phyloP scores from a whole-genome alignment of 805 yeast species.

The Candida peoriensis region DNA sequence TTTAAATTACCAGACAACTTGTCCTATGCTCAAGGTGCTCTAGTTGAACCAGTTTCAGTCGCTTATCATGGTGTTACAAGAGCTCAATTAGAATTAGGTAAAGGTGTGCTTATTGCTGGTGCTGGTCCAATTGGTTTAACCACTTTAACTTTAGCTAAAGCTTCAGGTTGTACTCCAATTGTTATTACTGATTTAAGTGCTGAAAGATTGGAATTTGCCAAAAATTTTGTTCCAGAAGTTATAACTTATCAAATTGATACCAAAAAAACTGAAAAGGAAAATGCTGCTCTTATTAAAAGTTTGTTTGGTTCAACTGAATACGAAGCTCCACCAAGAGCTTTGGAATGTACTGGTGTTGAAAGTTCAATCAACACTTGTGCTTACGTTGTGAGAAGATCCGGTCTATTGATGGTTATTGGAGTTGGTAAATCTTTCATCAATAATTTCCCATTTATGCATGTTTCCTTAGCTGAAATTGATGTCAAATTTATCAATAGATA shows the following conservation, averaged over 20 bases:
- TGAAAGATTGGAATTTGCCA: constrained; percentile 42
- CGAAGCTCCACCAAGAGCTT: constrained; percentile 36
- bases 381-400: constrained; percentile 42
- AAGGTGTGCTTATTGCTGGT: constrained; percentile 44
- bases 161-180: constrained; percentile 49
- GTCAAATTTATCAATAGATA: constrained; percentile 49
- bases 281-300: constrained; percentile 33
- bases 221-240: constrained; percentile 40
- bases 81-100: constrained; percentile 43
- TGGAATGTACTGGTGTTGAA: constrained; percentile 55
- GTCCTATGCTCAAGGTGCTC: constrained; percentile 48
- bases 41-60: constrained; percentile 51
- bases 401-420: constrained; percentile 43
- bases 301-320: constrained; percentile 32
- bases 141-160: constrained; percentile 42
- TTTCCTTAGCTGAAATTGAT: constrained; percentile 47
- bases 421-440: constrained; percentile 43
- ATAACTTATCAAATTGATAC: constrained; percentile 38
- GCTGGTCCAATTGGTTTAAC: constrained; percentile 60
- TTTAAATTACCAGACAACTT: constrained; percentile 36
- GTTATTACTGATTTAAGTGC: constrained; percentile 44
- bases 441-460: constrained; percentile 50
- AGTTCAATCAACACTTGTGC: constrained; percentile 41
- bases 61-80: constrained; percentile 48
- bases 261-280: constrained; percentile 28